These are phyloP conservation scores for Protomyces lactucae-debilis DNA, from an alignment of 1,139 yeast genomes.

Conservation along the genomic window DNA sequence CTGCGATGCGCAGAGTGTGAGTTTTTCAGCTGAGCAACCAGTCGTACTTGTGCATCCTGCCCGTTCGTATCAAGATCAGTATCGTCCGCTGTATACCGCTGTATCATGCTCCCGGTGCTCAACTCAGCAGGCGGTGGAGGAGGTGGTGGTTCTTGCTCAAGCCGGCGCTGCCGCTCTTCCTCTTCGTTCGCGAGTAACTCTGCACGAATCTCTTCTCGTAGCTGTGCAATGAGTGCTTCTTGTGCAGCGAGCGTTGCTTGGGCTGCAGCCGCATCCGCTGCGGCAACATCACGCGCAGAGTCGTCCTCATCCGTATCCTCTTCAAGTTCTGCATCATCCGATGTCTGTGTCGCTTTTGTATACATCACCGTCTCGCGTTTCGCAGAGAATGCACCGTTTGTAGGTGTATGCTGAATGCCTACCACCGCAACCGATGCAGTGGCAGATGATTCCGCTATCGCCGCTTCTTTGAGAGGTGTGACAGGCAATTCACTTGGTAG, in stretches of 20 bases:
- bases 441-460: background rate
- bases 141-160: background rate
- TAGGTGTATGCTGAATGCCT: background rate
- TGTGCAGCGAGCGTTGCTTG: background rate
- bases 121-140: background rate
- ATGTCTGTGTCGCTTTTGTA: slow-evolving; percentile 37
- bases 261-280: background rate
- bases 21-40: slow-evolving; percentile 34
- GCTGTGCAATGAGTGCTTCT: slow-evolving; percentile 15
- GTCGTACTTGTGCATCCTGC: slow-evolving; percentile 22
- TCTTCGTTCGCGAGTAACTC: slow-evolving; percentile 26
- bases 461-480: background rate
- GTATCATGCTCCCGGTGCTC: background rate
- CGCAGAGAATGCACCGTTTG: background rate
- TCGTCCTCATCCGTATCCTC: slow-evolving; percentile 3
- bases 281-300: background rate
- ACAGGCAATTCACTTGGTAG: background rate
- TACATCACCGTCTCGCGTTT: slow-evolving; percentile 30
- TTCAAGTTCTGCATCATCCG: background rate
- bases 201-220: slow-evolving; percentile 33
- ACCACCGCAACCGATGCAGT: background rate
- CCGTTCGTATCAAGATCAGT: background rate
- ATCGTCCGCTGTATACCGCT: background rate
- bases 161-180: background rate
- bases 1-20: slow-evolving; percentile 37